Base-by-base conservation (phyloP, 441 rosid genomes). In the Arabidopsis hybrid region DNA sequence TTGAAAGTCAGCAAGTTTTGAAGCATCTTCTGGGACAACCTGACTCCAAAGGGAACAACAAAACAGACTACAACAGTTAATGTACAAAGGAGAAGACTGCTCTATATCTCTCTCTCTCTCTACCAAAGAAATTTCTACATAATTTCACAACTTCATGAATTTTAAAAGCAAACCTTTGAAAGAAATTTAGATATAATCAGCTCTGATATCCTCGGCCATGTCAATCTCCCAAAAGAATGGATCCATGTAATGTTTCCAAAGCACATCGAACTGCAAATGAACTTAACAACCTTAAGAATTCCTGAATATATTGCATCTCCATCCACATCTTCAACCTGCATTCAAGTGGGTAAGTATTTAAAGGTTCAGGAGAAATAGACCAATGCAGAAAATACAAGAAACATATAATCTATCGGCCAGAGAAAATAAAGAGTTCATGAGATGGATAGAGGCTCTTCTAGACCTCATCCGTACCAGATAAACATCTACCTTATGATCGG, bases 11-110 rank as follows among this genome's bases (percentile, higher is more conserved):
- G 89, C 87, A 70, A 95, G 91, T 79, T 88, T 90, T 59, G 92
- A 88, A 73, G 99, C 95, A 85, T 95, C 97, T 70, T 87, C 91
- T 43, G 99, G 99, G 58, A 93, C 94, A 82, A 87, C 91, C 99
- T 95, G 87, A 82, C 78, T 77, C 61, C 52, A 60, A 67, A 47
- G 31, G 51, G 5, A 72, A 61, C 74, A 72, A n/a, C 42, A 63
- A 62, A 60, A 53, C 4, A 45, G 34, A 50, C 43, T 50, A 65
- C 21, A 47, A 8, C 52, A 36, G 7, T 21, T 59, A 8, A 52
- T 45, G 63, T 67, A 42, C n/a, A 60, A 67, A 71, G 14, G 40
- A 57, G 57, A 69, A 50, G 55, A 18, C 17, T 64, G 35, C 13
- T 67, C 77, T 43, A 17, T 71, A n/a, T 71, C 16, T 39, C 2